These are phyloP conservation scores for Nephelium lappaceum DNA, from an alignment of 345 rosid genomes.

Conservation along the genomic window DNA sequence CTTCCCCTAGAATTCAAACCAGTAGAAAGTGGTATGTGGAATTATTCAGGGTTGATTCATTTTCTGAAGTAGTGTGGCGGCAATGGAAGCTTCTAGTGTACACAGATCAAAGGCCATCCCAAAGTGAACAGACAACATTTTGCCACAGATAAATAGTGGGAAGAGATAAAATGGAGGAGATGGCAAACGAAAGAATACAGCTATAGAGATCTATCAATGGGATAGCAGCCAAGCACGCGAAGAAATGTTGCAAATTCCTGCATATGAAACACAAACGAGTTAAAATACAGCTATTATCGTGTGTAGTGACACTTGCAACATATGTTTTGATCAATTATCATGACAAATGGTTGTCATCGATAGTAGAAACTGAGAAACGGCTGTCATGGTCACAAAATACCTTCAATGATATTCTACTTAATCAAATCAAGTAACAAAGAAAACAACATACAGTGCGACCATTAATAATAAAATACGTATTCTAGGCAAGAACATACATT, in stretches of 20 bases:
- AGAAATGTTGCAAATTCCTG: constrained; percentile 72
- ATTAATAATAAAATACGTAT: neutral
- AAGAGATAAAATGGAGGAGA: neutral
- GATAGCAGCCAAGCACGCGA: constrained; percentile 69
- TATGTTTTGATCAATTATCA: neutral
- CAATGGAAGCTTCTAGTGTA: neutral
- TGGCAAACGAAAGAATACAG: neutral
- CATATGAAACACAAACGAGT: constrained; percentile 1
- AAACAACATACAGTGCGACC: neutral
- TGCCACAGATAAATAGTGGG: neutral
- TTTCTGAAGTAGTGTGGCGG: neutral
- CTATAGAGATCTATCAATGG: constrained; percentile 37
- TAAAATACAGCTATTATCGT: neutral
- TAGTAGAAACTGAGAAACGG: neutral
- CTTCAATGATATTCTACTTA: neutral
- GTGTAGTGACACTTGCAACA: neutral
- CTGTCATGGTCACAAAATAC: neutral
- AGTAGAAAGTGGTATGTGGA: neutral
- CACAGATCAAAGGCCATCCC: neutral
- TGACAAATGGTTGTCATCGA: neutral
- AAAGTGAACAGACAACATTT: neutral
- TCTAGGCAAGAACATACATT: neutral
- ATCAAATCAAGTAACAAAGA: too few relatives aligned
- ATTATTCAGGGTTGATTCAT: neutral
- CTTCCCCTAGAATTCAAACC: neutral